These are phyloP conservation scores for Aphanomyces euteiches DNA, from an alignment of 352 stramenopile genomes.

Conservation along the genomic window DNA sequence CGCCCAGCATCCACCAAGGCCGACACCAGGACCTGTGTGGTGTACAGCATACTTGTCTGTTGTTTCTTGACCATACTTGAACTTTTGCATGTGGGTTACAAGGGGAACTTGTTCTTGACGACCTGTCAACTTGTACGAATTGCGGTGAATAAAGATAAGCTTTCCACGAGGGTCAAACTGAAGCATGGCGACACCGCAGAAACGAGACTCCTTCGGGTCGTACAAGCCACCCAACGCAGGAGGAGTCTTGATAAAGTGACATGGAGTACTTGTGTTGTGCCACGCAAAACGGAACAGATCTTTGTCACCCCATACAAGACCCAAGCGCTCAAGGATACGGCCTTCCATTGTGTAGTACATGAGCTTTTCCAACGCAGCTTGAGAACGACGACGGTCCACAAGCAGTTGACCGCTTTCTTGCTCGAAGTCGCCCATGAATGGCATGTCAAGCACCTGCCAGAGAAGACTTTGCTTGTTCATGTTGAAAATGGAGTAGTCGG, in stretches of 20 bases:
- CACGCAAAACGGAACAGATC: constrained; percentile 76
- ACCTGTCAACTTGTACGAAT: constrained; percentile 59
- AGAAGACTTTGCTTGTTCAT: constrained; percentile 59
- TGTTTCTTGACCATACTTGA: constrained; percentile 38
- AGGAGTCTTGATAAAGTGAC: constrained; percentile 55
- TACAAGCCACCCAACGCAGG: constrained; percentile 48
- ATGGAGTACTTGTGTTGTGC: constrained; percentile 58
- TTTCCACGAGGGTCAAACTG: constrained; percentile 50
- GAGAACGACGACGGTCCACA: constrained; percentile 49
- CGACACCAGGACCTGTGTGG: constrained; percentile 3
- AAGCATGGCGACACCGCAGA: constrained; percentile 73
- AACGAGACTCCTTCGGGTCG: constrained; percentile 46
- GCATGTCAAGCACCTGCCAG: constrained; percentile 61
- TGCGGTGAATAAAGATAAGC: constrained; percentile 64
- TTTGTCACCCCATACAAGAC: constrained; percentile 71
- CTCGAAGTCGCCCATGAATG: constrained; percentile 67
- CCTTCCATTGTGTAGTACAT: constrained; percentile 57
- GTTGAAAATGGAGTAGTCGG: constrained; percentile 71
- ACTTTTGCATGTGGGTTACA: constrained; percentile 63
- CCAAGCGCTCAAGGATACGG: constrained; percentile 43
- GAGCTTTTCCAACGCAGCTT: constrained; percentile 49
- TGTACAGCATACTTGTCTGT: constrained; percentile 49
- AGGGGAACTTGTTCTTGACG: constrained; percentile 44
- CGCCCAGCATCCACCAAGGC: constrained; percentile 6
- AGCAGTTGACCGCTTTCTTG: constrained; percentile 75